Conservation (phyloP, 139 green algal species). For the Marvania coccoides region DNA sequence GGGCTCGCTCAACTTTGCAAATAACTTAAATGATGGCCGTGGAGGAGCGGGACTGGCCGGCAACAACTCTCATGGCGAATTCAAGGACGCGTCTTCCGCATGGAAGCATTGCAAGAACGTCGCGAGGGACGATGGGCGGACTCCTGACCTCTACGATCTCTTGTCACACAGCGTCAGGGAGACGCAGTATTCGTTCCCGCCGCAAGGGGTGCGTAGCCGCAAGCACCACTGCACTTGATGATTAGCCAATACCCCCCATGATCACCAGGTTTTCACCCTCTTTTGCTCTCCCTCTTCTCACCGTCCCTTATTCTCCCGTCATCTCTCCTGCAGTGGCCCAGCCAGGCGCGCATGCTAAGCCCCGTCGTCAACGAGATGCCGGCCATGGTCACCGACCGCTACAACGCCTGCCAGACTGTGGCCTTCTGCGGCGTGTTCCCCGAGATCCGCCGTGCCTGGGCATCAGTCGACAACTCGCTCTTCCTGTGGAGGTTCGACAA, state of each 20-base stretch:
- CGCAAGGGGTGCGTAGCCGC: slow-evolving; percentile 52
- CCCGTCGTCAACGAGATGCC: slow-evolving; percentile 59
- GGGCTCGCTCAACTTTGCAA: too few relatives aligned
- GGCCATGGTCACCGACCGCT: slow-evolving; percentile 72
- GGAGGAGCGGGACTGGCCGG: too few relatives aligned
- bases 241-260: too few relatives aligned
- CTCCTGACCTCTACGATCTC: slow-evolving; percentile 58
- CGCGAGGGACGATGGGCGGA: slow-evolving; percentile 20
- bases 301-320: too few relatives aligned
- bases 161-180: slow-evolving; percentile 47
- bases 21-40: too few relatives aligned
- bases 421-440: slow-evolving; percentile 89
- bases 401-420: slow-evolving; percentile 66
- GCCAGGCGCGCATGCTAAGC: slow-evolving; percentile 50
- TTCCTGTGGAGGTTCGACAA: slow-evolving; percentile 88
- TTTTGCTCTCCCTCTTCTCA: too few relatives aligned
- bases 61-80: too few relatives aligned
- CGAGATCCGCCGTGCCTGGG: slow-evolving; percentile 76
- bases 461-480: slow-evolving; percentile 82
- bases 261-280: too few relatives aligned
- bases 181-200: slow-evolving; percentile 62
- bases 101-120: slow-evolving; percentile 53
- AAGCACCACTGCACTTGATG: too few relatives aligned
- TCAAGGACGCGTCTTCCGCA: slow-evolving; percentile 23
- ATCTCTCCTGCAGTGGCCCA: slow-evolving; percentile 81